A percentile compares a stretch with the other conserved stretches of the same genome.
Conservation (phyloP, 306 rosid species). For the Cicer chorassanicum region DNA sequence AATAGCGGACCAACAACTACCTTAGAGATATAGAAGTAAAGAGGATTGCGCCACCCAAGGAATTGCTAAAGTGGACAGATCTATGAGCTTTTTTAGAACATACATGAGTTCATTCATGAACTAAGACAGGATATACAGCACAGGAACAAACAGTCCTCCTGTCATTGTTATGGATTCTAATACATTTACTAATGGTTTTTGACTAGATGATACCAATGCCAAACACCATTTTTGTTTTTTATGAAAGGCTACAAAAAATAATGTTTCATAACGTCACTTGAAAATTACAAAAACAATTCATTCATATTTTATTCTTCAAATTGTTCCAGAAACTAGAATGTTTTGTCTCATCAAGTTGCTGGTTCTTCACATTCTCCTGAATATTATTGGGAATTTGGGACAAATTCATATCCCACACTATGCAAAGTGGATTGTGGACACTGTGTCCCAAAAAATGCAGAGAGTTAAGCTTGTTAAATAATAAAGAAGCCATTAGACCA, state of each 20-base stretch:
- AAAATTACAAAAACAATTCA: not conserved
- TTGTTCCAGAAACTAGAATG: not conserved
- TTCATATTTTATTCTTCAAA: not conserved
- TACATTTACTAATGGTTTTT: conserved; percentile 1
- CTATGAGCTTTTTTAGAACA: too few relatives aligned
- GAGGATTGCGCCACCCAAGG: too few relatives aligned
- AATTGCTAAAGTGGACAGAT: too few relatives aligned
- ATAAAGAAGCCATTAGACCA: not conserved
- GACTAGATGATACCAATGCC: not conserved
- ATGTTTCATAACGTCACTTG: not conserved
- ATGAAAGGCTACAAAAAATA: not conserved
- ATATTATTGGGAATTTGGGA: too few relatives aligned
- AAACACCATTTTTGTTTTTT: not conserved
- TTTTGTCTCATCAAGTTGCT: not conserved
- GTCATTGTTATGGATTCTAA: not conserved
- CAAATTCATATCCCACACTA: too few relatives aligned
- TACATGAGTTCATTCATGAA: too few relatives aligned
- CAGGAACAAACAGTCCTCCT: not conserved
- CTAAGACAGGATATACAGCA: too few relatives aligned
- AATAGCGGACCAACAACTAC: too few relatives aligned
- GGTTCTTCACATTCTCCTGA: not conserved
- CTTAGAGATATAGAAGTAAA: too few relatives aligned
- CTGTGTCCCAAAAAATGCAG: not conserved
- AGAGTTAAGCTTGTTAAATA: not conserved
- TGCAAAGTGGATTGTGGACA: not conserved